Evolutionary conservation across 1,284 basidiomycete genomes (phyloP).

Genomic region (Lignosus rhinocerotis): DNA sequence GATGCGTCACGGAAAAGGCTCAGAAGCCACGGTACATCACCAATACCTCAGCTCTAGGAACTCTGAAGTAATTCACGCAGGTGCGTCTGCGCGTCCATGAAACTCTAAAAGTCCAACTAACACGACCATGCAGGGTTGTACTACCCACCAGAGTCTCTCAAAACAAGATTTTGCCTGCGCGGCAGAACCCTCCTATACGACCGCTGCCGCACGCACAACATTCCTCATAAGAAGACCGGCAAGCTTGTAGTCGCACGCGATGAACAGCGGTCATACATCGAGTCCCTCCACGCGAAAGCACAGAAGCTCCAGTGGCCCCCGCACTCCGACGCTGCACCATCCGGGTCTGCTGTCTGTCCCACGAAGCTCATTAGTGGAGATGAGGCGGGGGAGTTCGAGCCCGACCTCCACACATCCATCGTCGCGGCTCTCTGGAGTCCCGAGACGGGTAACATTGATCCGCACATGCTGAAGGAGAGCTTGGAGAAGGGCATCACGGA

Average conservation of each 20-base stretch:
- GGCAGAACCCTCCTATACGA: constrained; percentile 87
- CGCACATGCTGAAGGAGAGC: constrained; percentile 78
- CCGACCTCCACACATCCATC: constrained; percentile 75
- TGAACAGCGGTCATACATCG: constrained; percentile 70
- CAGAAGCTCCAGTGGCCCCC: constrained; percentile 51
- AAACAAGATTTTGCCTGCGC: constrained; percentile 85
- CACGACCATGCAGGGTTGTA: constrained; percentile 55
- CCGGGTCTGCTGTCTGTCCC: constrained; percentile 49
- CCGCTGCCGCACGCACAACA: constrained; percentile 64
- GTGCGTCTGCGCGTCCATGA: constrained; percentile 35
- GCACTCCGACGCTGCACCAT: constrained; percentile 32
- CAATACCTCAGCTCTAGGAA: constrained; percentile 88
- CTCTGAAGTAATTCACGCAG: constrained; percentile 95
- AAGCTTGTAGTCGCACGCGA: constrained; percentile 85
- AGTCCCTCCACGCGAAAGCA: constrained; percentile 68
- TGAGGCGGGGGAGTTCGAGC: constrained; percentile 80
- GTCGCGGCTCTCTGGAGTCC: constrained; percentile 78
- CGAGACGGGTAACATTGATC: constrained; percentile 90
- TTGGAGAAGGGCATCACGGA: constrained; percentile 80
- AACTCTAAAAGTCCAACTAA: not conserved
- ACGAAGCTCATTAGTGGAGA: constrained; percentile 71
- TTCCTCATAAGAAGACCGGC: constrained; percentile 77
- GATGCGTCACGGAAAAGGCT: no score
- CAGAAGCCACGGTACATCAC: no score
- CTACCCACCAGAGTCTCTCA: constrained; percentile 85